These are phyloP conservation scores for Auricularia auricula-judae DNA, from an alignment of 768 basidiomycete species.

Conservation along the genomic window DNA sequence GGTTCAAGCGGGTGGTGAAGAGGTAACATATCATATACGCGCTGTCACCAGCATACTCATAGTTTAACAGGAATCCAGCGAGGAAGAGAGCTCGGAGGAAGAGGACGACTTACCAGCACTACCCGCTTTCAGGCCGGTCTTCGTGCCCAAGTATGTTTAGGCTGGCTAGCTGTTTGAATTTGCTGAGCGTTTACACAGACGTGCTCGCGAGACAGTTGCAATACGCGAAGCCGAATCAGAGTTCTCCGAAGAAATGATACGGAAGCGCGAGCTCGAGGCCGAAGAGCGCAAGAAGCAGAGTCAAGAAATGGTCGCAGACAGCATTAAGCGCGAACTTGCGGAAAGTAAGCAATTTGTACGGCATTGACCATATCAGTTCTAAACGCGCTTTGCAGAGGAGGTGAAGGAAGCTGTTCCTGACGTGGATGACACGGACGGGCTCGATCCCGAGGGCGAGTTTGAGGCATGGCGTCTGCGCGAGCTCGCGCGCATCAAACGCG, in stretches of 20 bases:
- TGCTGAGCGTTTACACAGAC: slow-evolving; percentile 30
- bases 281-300: slow-evolving; percentile 81
- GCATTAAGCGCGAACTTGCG: slow-evolving; percentile 79
- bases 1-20: slow-evolving; percentile 22
- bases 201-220: slow-evolving; percentile 59
- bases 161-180: background rate
- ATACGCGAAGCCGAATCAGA: slow-evolving; percentile 57
- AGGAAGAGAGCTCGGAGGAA: slow-evolving; percentile 68
- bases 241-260: slow-evolving; percentile 65
- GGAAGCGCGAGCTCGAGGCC: slow-evolving; percentile 59
- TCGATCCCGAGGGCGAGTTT: slow-evolving; percentile 84
- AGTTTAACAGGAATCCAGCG: slow-evolving; percentile 50
- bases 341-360: slow-evolving; percentile 51
- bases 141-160: slow-evolving; percentile 76
- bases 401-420: slow-evolving; percentile 76
- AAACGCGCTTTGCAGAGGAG: slow-evolving; percentile 49
- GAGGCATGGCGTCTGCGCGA: slow-evolving; percentile 95
- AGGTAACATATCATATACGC: slow-evolving; percentile 14
- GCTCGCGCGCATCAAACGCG: slow-evolving; percentile 83
- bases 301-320: slow-evolving; percentile 89
- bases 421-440: slow-evolving; percentile 89
- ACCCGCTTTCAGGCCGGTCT: slow-evolving; percentile 80
- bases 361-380: too few relatives aligned
- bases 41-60: slow-evolving; percentile 8
- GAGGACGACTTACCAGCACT: slow-evolving; percentile 69